Evolutionary conservation across 108 stramenopile species (phyloP).

Genomic region (Cylindrotheca fusiformis): DNA sequence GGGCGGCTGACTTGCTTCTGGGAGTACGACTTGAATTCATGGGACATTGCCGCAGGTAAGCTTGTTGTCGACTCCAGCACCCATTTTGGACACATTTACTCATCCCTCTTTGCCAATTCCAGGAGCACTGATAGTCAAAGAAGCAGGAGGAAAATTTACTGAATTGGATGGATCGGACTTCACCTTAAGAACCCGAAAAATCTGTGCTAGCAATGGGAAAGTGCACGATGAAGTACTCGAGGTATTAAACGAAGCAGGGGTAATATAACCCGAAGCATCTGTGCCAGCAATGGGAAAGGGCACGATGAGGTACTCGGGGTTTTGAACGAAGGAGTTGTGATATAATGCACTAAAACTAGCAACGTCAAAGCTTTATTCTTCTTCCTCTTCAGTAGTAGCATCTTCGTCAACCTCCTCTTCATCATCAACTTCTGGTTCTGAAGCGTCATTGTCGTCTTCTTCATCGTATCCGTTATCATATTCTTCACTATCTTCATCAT

Average conservation of each 20-base stretch:
- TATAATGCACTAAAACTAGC: too few species aligned
- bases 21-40: constrained; percentile 79
- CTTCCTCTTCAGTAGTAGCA: neutral
- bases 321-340: constrained; percentile 19
- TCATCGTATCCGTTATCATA: constrained; percentile 8
- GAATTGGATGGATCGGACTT: constrained; percentile 63
- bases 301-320: constrained; percentile 49
- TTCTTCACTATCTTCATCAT: constrained; percentile 6
- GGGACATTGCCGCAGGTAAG: constrained; percentile 76
- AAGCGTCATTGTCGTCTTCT: constrained; percentile 7
- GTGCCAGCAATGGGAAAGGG: constrained; percentile 54
- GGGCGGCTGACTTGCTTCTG: constrained; percentile 70
- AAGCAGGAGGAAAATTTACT: constrained; percentile 70
- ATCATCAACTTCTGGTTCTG: neutral
- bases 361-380: neutral
- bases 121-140: constrained; percentile 56
- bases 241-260: constrained; percentile 56
- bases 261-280: constrained; percentile 53
- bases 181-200: constrained; percentile 63
- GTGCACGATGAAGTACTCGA: constrained; percentile 64
- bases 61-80: too few species aligned
- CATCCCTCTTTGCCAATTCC: too few species aligned
- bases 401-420: constrained; percentile 16
- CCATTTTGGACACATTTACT: too few species aligned
- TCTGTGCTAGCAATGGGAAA: constrained; percentile 64